Evolutionary conservation across 352 stramenopile species (phyloP).

Genomic region (Globisporangium apiculatum): DNA sequence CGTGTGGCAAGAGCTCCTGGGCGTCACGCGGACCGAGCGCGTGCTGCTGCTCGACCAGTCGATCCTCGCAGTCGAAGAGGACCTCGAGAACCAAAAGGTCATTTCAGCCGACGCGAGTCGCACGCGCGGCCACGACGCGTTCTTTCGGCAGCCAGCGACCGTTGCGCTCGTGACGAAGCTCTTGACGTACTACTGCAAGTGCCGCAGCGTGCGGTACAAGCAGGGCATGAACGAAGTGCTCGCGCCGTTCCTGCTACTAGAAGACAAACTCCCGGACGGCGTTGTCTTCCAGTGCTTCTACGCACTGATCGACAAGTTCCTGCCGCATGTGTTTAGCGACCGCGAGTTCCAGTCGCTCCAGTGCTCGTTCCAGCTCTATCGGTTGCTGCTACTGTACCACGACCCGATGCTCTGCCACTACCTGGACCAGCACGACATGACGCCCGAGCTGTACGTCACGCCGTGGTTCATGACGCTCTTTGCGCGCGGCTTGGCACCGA

Average conservation of each 20-base stretch:
- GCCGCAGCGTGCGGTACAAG: slow-evolving; percentile 87
- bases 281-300: slow-evolving; percentile 87
- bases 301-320: slow-evolving; percentile 83
- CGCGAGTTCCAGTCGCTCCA: slow-evolving; percentile 89
- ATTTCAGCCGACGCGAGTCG: slow-evolving; percentile 83
- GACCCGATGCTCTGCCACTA: slow-evolving; percentile 84
- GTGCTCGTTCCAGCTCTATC: slow-evolving; percentile 90
- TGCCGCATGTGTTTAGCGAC: slow-evolving; percentile 86
- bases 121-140: slow-evolving; percentile 73
- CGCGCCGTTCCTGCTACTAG: slow-evolving; percentile 85
- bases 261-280: slow-evolving; percentile 41
- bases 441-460: slow-evolving; percentile 90
- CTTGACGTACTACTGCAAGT: slow-evolving; percentile 92
- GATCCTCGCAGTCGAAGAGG: slow-evolving; percentile 69
- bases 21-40: slow-evolving; percentile 55
- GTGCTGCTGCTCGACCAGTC: slow-evolving; percentile 54
- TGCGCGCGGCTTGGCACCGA: slow-evolving; percentile 63
- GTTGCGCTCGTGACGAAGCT: slow-evolving; percentile 74
- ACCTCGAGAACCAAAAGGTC: slow-evolving; percentile 88
- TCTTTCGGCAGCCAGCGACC: slow-evolving; percentile 70
- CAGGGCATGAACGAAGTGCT: slow-evolving; percentile 94
- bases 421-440: slow-evolving; percentile 89
- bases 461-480: slow-evolving; percentile 94
- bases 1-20: slow-evolving; percentile 79
- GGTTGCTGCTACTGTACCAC: slow-evolving; percentile 89